Evolutionary conservation across 352 stramenopile genomes (phyloP).

Genomic region (Pythium aphanidermatum): DNA sequence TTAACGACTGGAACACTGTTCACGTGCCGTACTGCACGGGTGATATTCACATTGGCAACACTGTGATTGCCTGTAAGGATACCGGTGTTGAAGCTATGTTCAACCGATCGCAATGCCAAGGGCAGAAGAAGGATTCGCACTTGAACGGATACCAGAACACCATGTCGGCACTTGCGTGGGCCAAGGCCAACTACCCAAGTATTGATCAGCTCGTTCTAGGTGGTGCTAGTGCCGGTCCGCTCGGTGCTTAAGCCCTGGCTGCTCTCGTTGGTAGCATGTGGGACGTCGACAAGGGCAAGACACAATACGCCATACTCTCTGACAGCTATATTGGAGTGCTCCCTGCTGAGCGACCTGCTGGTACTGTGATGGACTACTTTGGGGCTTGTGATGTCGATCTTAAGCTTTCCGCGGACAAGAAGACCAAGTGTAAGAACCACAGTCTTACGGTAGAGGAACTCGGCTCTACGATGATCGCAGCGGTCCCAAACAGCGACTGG

Average conservation of each 20-base stretch:
- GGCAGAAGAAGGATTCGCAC: slow-evolving; percentile 48
- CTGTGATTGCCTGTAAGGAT: slow-evolving; percentile 23
- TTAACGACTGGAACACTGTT: slow-evolving; percentile 74
- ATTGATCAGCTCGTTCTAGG: slow-evolving; percentile 49
- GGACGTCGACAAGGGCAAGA: slow-evolving; percentile 48
- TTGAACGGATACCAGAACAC: slow-evolving; percentile 60
- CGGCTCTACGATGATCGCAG: slow-evolving; percentile 44
- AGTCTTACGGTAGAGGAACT: slow-evolving; percentile 40
- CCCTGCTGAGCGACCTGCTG: slow-evolving; percentile 35
- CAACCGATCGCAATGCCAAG: slow-evolving; percentile 27
- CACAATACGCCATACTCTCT: slow-evolving; percentile 45
- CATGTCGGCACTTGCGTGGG: slow-evolving; percentile 54
- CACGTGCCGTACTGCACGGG: slow-evolving; percentile 72
- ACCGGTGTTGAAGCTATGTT: slow-evolving; percentile 34
- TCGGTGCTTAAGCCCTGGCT: slow-evolving; percentile 45
- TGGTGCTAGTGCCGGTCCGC: slow-evolving; percentile 49
- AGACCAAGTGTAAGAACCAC: slow-evolving; percentile 40
- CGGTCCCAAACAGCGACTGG: slow-evolving; percentile 36
- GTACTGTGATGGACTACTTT: slow-evolving; percentile 56
- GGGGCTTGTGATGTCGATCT: slow-evolving; percentile 40
- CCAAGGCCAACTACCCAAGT: slow-evolving; percentile 49
- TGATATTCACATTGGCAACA: slow-evolving; percentile 56
- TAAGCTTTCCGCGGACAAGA: slow-evolving; percentile 27
- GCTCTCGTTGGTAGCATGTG: slow-evolving; percentile 44
- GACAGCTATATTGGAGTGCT: slow-evolving; percentile 66